Percentiles rank a stretch among this genome's conserved stretches.
These are phyloP conservation scores for Phialophora expanda DNA, from an alignment of 2,329 filamentous ascomycete species.

Conservation along the genomic window DNA sequence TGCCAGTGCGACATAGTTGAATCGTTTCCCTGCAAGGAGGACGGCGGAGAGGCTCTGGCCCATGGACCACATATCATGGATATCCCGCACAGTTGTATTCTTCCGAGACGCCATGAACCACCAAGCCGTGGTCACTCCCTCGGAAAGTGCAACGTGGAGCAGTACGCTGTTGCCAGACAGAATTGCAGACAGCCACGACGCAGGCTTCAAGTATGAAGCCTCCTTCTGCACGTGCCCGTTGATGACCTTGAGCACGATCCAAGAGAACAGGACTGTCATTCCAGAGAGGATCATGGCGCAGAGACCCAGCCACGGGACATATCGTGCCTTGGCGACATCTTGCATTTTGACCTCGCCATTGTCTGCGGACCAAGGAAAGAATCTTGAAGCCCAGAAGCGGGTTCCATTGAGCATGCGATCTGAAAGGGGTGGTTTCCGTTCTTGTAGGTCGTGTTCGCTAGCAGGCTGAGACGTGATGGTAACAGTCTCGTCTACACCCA, in stretches of 20 bases:
- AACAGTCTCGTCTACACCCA: not conserved
- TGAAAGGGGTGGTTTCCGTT: not conserved
- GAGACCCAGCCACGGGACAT: slow-evolving; percentile 9
- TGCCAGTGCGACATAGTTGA: slow-evolving; percentile 15
- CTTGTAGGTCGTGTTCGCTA: not conserved
- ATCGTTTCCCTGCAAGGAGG: slow-evolving; percentile 12
- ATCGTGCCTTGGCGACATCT: slow-evolving; percentile 5
- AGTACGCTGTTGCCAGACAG: slow-evolving; percentile 16
- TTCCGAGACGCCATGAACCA: slow-evolving; percentile 8
- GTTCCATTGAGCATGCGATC: not conserved
- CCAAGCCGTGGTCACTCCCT: slow-evolving; percentile 19
- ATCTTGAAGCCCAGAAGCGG: not conserved
- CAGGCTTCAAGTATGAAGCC: slow-evolving; percentile 14
- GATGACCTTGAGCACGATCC: slow-evolving; percentile 3
- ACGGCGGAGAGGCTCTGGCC: slow-evolving; percentile 10
- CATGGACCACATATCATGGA: slow-evolving; percentile 11
- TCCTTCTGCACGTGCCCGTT: slow-evolving; percentile 2
- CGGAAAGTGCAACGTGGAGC: slow-evolving; percentile 16
- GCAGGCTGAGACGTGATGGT: not conserved
- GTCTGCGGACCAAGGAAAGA: slow-evolving; percentile 17
- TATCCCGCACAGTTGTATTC: slow-evolving; percentile 7
- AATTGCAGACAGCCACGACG: slow-evolving; percentile 17
- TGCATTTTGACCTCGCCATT: not conserved
- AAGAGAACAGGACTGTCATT: slow-evolving; percentile 14
- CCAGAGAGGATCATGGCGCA: not conserved